These are phyloP conservation scores for Podaxis sp. DNA, from an alignment of 768 basidiomycete species.

Conservation along the genomic window DNA sequence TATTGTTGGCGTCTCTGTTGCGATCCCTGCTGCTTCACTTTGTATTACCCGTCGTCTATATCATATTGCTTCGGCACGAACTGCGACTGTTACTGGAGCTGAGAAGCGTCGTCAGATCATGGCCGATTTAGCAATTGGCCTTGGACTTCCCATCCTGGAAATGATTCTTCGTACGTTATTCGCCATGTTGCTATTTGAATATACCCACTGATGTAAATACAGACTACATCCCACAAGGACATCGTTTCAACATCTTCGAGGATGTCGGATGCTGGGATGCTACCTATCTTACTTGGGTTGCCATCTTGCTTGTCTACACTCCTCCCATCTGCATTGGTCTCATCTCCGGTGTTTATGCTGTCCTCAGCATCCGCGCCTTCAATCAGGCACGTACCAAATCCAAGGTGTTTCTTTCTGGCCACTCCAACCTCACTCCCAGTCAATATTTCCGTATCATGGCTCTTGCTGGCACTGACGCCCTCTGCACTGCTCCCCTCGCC, in stretches of 20 bases:
- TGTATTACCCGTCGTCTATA: conserved; percentile 66
- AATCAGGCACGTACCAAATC: conserved; percentile 39
- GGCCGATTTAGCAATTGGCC: conserved; percentile 48
- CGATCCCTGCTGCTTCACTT: conserved; percentile 50
- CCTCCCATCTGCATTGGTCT: conserved; percentile 41
- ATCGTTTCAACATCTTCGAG: conserved; percentile 60
- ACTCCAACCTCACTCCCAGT: conserved; percentile 40
- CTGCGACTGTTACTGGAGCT: conserved; percentile 46
- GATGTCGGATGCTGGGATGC: conserved; percentile 54
- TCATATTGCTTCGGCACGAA: conserved; percentile 49
- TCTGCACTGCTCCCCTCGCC: conserved; percentile 45
- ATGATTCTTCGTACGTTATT: conserved; percentile 42
- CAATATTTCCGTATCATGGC: conserved; percentile 61
- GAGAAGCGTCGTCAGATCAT: conserved; percentile 51
- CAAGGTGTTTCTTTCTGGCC: conserved; percentile 37
- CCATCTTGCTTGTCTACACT: conserved; percentile 40
- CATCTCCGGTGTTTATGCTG: conserved; percentile 36
- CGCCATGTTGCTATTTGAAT: neutral
- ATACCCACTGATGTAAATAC: conserved; percentile 13
- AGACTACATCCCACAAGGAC: conserved; percentile 54
- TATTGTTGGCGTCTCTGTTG: conserved; percentile 41
- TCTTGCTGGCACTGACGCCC: conserved; percentile 44
- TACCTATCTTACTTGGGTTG: conserved; percentile 45
- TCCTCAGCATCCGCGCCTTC: conserved; percentile 40
- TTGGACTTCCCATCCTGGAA: conserved; percentile 49